Evolutionary conservation across 331 rosid genomes (phyloP).

Genomic region (Pyrus hybrid): DNA sequence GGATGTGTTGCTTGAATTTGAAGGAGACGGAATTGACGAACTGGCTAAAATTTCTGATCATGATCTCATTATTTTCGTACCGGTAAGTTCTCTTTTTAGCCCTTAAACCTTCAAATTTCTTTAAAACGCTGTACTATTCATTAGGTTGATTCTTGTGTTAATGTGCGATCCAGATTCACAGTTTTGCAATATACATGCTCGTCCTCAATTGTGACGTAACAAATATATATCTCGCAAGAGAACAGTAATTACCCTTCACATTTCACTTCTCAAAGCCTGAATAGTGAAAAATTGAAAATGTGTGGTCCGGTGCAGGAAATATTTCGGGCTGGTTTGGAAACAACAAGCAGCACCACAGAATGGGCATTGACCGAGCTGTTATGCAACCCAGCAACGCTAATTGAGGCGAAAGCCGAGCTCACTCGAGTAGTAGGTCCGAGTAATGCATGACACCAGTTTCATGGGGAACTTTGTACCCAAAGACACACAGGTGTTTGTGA

Average conservation of each 20-base stretch:
- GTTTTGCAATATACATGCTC: no score
- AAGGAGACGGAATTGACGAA: conserved; percentile 28
- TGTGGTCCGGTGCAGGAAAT: conserved; percentile 30
- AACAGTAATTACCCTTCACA: neutral
- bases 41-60: conserved; percentile 26
- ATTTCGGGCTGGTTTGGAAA: conserved; percentile 57
- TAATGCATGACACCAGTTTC: conserved; percentile 27
- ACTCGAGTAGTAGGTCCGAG: conserved; percentile 13
- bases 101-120: neutral
- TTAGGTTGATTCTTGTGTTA: neutral
- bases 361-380: conserved; percentile 62
- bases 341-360: conserved; percentile 50
- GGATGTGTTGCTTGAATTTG: conserved; percentile 53
- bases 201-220: no score
- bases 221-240: no score
- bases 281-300: neutral
- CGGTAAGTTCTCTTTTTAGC: conserved; percentile 20
- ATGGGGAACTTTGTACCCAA: conserved; percentile 46
- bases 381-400: conserved; percentile 23
- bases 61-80: conserved; percentile 44
- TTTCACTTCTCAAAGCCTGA: neutral
- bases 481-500: conserved; percentile 52
- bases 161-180: no score
- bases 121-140: neutral
- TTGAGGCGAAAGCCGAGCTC: conserved; percentile 36